These are phyloP conservation scores for Cytospora schulzeri DNA, from an alignment of 2,329 filamentous ascomycete species.

Conservation along the genomic window DNA sequence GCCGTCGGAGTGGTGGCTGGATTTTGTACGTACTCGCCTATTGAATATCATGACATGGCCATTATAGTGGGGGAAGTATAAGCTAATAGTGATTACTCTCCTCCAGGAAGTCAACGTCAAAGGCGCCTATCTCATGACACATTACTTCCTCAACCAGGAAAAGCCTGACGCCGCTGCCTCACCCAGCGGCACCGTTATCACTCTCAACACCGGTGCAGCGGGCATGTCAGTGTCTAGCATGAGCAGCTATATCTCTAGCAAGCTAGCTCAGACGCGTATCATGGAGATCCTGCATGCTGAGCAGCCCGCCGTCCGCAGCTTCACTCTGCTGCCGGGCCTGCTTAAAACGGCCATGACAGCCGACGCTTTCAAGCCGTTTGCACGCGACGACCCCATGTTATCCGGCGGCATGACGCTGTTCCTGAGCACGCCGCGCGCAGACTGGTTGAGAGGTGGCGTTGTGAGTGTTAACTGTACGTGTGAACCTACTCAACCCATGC, in stretches of 20 bases:
- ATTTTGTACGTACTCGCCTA: background rate
- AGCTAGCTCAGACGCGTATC: constrained; percentile 28
- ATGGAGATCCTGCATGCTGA: constrained; percentile 30
- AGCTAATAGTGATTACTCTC: constrained; percentile 9
- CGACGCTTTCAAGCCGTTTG: constrained; percentile 15
- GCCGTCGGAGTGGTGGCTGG: constrained; percentile 19
- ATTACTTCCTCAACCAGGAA: constrained; percentile 29
- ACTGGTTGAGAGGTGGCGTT: constrained; percentile 31
- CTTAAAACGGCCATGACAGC: constrained; percentile 19
- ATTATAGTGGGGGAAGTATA: too few relatives aligned
- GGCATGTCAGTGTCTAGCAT: constrained; percentile 23
- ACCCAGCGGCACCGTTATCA: constrained; percentile 28
- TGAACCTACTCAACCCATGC: background rate
- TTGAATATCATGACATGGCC: too few relatives aligned
- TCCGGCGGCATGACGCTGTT: constrained; percentile 19
- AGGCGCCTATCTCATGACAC: constrained; percentile 29
- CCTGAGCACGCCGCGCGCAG: constrained; percentile 24
- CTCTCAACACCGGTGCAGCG: constrained; percentile 26
- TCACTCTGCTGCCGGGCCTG: constrained; percentile 20
- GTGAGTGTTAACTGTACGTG: constrained; percentile 31
- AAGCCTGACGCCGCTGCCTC: constrained; percentile 6
- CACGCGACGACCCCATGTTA: constrained; percentile 14
- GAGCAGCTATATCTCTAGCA: constrained; percentile 29
- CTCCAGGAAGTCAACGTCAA: constrained; percentile 31
- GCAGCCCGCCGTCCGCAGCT: constrained; percentile 15